phyloP scores from a whole-genome alignment of 192 early-diverging fungal species.

The Coemansia sp. region DNA sequence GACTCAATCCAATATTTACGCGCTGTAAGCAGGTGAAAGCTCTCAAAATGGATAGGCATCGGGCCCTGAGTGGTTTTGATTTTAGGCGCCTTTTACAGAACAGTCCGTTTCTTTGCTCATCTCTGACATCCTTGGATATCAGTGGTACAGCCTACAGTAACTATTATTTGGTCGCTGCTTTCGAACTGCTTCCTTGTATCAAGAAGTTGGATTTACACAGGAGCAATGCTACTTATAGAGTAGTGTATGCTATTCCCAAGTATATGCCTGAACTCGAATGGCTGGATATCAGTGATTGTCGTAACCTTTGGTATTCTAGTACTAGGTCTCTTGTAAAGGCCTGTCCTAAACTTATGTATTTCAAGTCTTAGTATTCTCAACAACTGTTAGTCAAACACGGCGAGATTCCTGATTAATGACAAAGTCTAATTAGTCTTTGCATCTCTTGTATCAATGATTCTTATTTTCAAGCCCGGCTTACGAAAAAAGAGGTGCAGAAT shows the following conservation, averaged over 20 bases:
- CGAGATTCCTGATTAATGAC: no score
- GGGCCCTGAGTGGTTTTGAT: neutral
- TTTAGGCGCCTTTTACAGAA: neutral
- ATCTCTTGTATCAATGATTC: no score
- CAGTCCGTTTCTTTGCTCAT: slow-evolving; percentile 5
- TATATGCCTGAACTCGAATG: neutral
- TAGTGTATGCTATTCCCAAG: neutral
- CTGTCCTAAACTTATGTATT: neutral
- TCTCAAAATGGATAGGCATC: slow-evolving; percentile 19
- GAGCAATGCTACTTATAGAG: neutral
- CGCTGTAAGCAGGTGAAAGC: neutral
- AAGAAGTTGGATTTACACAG: neutral
- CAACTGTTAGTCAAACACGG: no score
- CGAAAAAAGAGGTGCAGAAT: no score
- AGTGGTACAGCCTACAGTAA: slow-evolving; percentile 18
- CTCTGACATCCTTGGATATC: slow-evolving; percentile 12
- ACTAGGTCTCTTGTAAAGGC: no score
- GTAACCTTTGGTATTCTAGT: neutral
- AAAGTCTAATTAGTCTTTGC: no score
- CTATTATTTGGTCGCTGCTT: neutral
- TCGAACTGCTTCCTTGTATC: slow-evolving; percentile 1
- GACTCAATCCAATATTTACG: slow-evolving; percentile 11
- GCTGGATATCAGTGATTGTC: neutral
- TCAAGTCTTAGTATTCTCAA: neutral
- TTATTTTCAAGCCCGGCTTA: no score